Evolutionary conservation across 2,329 filamentous ascomycete genomes (phyloP).

Genomic region (Thelonectria rubi): DNA sequence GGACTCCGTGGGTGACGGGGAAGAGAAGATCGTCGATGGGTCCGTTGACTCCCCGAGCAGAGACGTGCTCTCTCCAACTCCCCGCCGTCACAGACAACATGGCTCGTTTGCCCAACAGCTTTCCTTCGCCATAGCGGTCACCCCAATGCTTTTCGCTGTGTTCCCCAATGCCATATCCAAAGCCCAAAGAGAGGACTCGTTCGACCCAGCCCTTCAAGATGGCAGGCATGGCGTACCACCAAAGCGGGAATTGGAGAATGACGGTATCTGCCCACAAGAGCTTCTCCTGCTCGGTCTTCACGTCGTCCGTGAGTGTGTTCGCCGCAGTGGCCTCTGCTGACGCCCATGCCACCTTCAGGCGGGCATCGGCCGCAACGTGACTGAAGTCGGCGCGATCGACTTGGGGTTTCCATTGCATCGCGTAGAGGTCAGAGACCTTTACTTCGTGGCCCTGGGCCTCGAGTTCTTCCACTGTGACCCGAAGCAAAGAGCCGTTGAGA

Average conservation of each 20-base stretch:
- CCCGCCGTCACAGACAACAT: slow-evolving; percentile 16
- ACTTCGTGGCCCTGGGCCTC: slow-evolving; percentile 27
- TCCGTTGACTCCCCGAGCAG: slow-evolving; percentile 20
- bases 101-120: slow-evolving; percentile 13
- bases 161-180: slow-evolving; percentile 23
- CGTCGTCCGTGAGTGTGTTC: slow-evolving; percentile 24
- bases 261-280: slow-evolving; percentile 24
- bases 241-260: slow-evolving; percentile 28
- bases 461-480: slow-evolving; percentile 17
- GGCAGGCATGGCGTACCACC: slow-evolving; percentile 28
- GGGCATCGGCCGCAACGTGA: neutral
- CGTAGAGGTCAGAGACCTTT: slow-evolving; percentile 25
- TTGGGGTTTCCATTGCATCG: slow-evolving; percentile 30
- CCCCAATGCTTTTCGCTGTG: slow-evolving; percentile 20
- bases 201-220: slow-evolving; percentile 31
- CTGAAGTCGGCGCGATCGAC: slow-evolving; percentile 23
- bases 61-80: slow-evolving; percentile 17
- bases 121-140: slow-evolving; percentile 29
- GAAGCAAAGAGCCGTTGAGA: slow-evolving; percentile 21
- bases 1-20: slow-evolving; percentile 23
- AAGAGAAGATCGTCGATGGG: slow-evolving; percentile 27
- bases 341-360: slow-evolving; percentile 13
- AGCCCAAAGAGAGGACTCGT: slow-evolving; percentile 21
- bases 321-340: slow-evolving; percentile 13
- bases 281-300: slow-evolving; percentile 29